phyloP scores from a whole-genome alignment of 352 stramenopile species.

The Globisporangium abappressorium region DNA sequence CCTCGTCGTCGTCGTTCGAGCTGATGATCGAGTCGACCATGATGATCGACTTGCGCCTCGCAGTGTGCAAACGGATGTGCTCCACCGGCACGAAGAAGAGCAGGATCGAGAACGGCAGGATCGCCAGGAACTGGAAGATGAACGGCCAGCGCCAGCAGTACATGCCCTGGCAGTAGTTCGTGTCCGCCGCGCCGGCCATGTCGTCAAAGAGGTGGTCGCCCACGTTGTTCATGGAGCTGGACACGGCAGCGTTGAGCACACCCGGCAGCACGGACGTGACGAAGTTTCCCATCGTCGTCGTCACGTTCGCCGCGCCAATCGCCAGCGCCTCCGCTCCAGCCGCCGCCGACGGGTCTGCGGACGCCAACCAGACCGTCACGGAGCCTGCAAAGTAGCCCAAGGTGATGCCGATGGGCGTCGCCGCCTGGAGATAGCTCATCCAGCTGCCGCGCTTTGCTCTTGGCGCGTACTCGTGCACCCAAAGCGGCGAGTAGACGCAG shows the following conservation, averaged over 20 bases:
- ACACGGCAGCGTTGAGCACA: constrained; percentile 25
- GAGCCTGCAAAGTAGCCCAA: constrained; percentile 77
- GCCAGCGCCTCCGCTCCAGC: constrained; percentile 11
- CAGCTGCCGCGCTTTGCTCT: constrained; percentile 59
- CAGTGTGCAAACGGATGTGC: constrained; percentile 59
- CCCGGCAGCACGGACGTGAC: constrained; percentile 10
- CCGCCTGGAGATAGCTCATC: constrained; percentile 86
- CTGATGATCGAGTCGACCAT: constrained; percentile 54
- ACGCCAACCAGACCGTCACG: constrained; percentile 56
- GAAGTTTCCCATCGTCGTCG: constrained; percentile 8
- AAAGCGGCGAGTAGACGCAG: constrained; percentile 83
- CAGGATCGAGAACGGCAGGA: constrained; percentile 68
- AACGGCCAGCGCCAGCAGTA: constrained; percentile 89
- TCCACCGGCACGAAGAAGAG: constrained; percentile 78
- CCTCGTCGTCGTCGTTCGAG: constrained; percentile 35
- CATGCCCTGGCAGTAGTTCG: constrained; percentile 61
- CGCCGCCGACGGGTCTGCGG: constrained; percentile 19
- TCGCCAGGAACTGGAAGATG: constrained; percentile 67
- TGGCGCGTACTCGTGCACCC: constrained; percentile 86
- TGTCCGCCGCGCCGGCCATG: constrained; percentile 27
- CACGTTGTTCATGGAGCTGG: constrained; percentile 20
- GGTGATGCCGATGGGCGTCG: constrained; percentile 73
- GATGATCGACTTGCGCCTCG: constrained; percentile 59
- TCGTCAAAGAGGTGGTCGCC: constrained; percentile 34
- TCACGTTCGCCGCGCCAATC: constrained; percentile 15